These are phyloP conservation scores for Tetracladium setigerum DNA, from an alignment of 495 filamentous ascomycete genomes.

Conservation along the genomic window DNA sequence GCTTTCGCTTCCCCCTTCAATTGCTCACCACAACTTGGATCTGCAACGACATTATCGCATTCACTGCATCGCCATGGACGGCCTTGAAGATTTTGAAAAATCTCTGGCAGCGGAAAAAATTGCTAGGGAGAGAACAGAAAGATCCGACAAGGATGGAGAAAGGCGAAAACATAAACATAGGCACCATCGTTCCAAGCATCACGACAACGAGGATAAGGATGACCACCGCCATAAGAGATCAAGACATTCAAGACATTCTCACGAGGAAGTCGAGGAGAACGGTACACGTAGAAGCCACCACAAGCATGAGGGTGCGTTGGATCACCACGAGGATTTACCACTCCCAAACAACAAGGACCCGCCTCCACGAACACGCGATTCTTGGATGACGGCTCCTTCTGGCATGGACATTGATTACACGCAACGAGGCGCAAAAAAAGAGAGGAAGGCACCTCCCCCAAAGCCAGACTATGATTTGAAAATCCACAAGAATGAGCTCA, in stretches of 20 bases:
- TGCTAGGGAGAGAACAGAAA: conserved; percentile 36
- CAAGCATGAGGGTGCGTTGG: conserved; percentile 32
- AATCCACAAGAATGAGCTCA: conserved; percentile 76
- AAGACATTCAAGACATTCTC: conserved; percentile 32
- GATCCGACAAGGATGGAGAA: conserved; percentile 35
- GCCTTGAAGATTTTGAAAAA: conserved; percentile 35
- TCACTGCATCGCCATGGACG: conserved; percentile 16
- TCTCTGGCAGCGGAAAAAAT: conserved; percentile 42
- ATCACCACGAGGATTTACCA: conserved; percentile 39
- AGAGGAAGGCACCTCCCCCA: conserved; percentile 37
- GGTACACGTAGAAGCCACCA: conserved; percentile 17
- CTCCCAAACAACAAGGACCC: conserved; percentile 36
- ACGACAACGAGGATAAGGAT: conserved; percentile 28
- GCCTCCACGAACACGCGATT: conserved; percentile 52
- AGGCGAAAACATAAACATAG: conserved; percentile 26
- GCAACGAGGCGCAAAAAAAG: conserved; percentile 52
- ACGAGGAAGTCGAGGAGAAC: conserved; percentile 26
- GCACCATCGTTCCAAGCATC: conserved; percentile 31
- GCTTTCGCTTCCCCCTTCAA: conserved; percentile 7
- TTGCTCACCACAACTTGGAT: neutral
- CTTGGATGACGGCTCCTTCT: conserved; percentile 91
- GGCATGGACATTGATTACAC: conserved; percentile 79
- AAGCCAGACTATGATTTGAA: conserved; percentile 65
- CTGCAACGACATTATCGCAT: neutral
- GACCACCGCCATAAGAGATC: conserved; percentile 35